These are phyloP conservation scores for Eragrostis curvula DNA, from an alignment of 176 grass and related monocot species.

Conservation along the genomic window DNA sequence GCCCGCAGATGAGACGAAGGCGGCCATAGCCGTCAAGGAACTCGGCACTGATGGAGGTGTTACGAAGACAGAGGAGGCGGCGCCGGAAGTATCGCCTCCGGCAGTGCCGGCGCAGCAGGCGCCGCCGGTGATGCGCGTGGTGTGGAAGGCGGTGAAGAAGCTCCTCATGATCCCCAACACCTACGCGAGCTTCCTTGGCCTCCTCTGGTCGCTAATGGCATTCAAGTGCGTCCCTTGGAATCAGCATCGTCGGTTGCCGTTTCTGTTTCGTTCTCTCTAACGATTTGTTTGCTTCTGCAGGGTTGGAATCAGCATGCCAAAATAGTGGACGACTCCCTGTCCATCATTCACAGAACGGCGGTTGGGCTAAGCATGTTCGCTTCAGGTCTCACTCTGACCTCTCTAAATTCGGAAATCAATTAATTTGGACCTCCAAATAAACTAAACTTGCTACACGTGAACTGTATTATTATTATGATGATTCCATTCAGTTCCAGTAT, in stretches of 20 bases:
- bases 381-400: conserved; percentile 46
- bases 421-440: background rate
- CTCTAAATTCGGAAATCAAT: background rate
- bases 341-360: conserved; percentile 61
- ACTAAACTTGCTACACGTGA: background rate
- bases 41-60: background rate
- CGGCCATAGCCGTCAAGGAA: background rate
- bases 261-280: background rate
- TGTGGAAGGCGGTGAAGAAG: conserved; percentile 67
- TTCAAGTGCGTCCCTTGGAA: conserved; percentile 63
- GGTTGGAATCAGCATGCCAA: conserved; percentile 68
- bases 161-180: conserved; percentile 75
- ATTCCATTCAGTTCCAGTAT: background rate
- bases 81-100: background rate
- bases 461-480: background rate
- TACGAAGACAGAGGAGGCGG: background rate
- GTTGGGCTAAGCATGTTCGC: conserved; percentile 93
- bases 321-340: conserved; percentile 64
- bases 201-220: conserved; percentile 77
- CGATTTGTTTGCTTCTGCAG: conserved; percentile 22
- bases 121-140: conserved; percentile 44
- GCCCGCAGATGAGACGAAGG: conserved; percentile 6
- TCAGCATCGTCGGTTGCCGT: background rate
- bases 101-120: background rate
- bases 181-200: conserved; percentile 78